Percentiles rank a stretch among this genome's conserved stretches.
These are phyloP conservation scores for Cladosporium velox DNA, from an alignment of 2,329 filamentous ascomycete species.

Conservation along the genomic window DNA sequence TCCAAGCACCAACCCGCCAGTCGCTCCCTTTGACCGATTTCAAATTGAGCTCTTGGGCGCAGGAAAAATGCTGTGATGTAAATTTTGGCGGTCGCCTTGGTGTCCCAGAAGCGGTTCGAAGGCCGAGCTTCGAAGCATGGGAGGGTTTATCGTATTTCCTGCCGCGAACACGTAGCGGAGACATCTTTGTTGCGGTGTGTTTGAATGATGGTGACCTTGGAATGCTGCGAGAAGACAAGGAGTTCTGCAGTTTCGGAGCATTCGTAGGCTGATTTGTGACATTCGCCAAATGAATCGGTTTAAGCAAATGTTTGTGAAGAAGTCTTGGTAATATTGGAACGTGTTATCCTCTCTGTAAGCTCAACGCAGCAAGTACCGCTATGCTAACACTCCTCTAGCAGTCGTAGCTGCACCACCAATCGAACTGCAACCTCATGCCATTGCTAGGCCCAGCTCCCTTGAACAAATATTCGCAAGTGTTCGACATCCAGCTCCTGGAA, in stretches of 20 bases:
- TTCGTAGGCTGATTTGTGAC: background rate
- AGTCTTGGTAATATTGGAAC: no score
- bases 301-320: no score
- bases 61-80: constrained; percentile 18
- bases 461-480: no score
- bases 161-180: constrained; percentile 19
- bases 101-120: constrained; percentile 20
- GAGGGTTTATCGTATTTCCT: constrained; percentile 23
- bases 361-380: background rate
- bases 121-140: constrained; percentile 21
- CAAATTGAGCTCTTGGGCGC: constrained; percentile 23
- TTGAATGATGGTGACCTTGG: background rate
- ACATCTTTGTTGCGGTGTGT: constrained; percentile 21
- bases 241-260: background rate
- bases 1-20: background rate
- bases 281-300: background rate
- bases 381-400: no score
- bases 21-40: background rate
- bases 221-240: background rate
- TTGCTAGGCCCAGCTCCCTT: no score
- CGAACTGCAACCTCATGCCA: no score
- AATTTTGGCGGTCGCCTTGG: constrained; percentile 23
- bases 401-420: no score
- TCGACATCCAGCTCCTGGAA: no score
- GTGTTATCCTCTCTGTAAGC: background rate